A percentile compares a stretch with the other conserved stretches of the same genome.
Conservation (phyloP, 2,329 filamentous ascomycete species). For the Hymenoscyphus scutula region DNA sequence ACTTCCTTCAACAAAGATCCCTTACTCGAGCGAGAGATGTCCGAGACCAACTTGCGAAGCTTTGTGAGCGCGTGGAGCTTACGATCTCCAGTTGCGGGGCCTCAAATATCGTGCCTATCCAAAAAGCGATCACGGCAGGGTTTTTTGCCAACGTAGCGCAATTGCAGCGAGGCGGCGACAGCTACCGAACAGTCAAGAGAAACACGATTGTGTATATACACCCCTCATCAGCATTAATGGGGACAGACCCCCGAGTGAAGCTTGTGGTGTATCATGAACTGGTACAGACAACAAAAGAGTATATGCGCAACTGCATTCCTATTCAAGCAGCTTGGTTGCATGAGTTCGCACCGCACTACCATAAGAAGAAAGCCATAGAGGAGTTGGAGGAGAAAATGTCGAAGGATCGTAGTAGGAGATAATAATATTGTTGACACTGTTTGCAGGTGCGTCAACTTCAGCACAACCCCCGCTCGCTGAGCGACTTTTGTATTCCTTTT, state of each 20-base stretch:
- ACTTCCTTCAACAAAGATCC: constrained; percentile 89
- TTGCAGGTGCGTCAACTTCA: no score
- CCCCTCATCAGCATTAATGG: constrained; percentile 85
- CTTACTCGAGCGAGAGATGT: constrained; percentile 91
- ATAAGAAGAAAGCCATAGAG: no score
- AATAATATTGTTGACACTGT: no score
- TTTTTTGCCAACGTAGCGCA: constrained; percentile 95
- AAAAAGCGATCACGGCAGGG: constrained; percentile 83
- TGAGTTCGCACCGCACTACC: constrained; percentile 71
- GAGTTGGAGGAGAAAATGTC: no score
- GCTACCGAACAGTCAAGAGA: constrained; percentile 96
- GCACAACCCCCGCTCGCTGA: no score
- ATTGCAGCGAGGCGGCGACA: constrained; percentile 65
- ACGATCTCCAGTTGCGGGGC: constrained; percentile 79
- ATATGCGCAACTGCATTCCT: constrained; percentile 90
- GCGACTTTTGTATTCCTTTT: no score
- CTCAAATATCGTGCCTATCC: constrained; percentile 74
- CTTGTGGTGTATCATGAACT: constrained; percentile 93
- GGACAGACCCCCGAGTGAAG: constrained; percentile 75
- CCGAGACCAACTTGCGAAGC: constrained; percentile 83
- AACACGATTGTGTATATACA: constrained; percentile 94
- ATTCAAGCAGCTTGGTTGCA: constrained; percentile 96
- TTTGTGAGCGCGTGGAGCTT: constrained; percentile 90
- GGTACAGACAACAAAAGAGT: constrained; percentile 93
- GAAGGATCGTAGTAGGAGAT: no score